phyloP scores from a whole-genome alignment of 306 rosid species.

The Lathyrus sativus region DNA sequence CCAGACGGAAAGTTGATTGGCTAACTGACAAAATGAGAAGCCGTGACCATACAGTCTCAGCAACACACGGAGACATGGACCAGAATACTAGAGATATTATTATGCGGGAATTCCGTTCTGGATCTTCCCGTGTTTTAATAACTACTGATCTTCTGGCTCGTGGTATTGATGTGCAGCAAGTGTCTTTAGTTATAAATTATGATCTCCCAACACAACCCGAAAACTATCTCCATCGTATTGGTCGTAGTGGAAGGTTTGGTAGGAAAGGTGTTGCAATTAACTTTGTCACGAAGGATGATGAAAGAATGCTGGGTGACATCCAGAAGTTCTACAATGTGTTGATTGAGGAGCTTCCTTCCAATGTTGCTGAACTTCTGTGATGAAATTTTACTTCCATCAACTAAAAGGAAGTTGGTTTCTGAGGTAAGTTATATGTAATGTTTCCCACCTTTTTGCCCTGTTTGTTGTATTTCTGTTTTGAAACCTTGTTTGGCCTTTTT shows the following conservation, averaged over 20 bases:
- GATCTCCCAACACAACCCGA: conserved; percentile 91
- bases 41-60: conserved; percentile 85
- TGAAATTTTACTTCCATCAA: conserved; percentile 44
- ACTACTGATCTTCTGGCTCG: conserved; percentile 86
- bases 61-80: conserved; percentile 92
- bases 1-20: conserved; percentile 90
- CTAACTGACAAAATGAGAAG: conserved; percentile 83
- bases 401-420: conserved; percentile 42
- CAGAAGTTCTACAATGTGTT: conserved; percentile 79
- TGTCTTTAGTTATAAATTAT: conserved; percentile 76
- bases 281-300: conserved; percentile 71
- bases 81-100: conserved; percentile 82
- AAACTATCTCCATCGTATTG: conserved; percentile 85
- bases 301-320: conserved; percentile 75
- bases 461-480: conserved; percentile 44
- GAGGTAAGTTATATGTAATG: conserved; percentile 51
- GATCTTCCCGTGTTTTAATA: conserved; percentile 75
- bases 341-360: conserved; percentile 79
- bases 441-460: conserved; percentile 28
- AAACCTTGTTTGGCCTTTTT: conserved; percentile 40
- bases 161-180: conserved; percentile 90
- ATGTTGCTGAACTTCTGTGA: conserved; percentile 82
- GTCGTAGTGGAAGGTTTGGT: conserved; percentile 85
- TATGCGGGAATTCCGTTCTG: conserved; percentile 85
- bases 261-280: conserved; percentile 89